Percentiles rank a stretch among this genome's conserved stretches.
These are phyloP conservation scores for Magnaporthiopsis rhizophila DNA, from an alignment of 2,329 filamentous ascomycete species.

Conservation along the genomic window DNA sequence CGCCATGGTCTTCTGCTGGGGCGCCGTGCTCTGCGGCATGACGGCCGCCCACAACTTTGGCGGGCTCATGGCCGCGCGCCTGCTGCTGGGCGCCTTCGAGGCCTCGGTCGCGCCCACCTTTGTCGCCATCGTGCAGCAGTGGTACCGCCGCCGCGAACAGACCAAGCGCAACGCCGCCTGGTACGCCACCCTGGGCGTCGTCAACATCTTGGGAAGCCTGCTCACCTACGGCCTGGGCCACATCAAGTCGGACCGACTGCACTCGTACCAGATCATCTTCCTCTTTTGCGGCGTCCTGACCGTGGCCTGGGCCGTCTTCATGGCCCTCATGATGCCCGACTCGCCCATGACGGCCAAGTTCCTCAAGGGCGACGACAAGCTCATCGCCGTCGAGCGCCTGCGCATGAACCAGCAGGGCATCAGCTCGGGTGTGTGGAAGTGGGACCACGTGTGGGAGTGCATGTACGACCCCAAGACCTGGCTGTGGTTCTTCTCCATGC, in stretches of 20 bases:
- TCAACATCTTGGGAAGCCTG: conserved; percentile 48
- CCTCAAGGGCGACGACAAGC: conserved; percentile 40
- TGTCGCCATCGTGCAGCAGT: conserved; percentile 52
- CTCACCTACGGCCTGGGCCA: conserved; percentile 52
- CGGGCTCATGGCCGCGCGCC: conserved; percentile 26
- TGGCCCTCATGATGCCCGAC: conserved; percentile 41
- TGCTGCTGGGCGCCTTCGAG: conserved; percentile 31
- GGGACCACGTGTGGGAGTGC: conserved; percentile 44
- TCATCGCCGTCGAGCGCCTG: conserved; percentile 45
- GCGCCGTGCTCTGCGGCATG: conserved; percentile 18
- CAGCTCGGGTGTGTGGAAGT: conserved; percentile 42
- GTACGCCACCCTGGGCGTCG: conserved; percentile 55
- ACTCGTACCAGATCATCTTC: conserved; percentile 40
- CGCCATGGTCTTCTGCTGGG: conserved; percentile 18
- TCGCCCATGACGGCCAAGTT: conserved; percentile 42
- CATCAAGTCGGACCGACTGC: conserved; percentile 36
- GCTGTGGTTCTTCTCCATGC: conserved; percentile 47
- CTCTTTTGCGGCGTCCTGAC: conserved; percentile 45
- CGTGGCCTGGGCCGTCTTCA: conserved; percentile 34
- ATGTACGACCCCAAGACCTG: conserved; percentile 51
- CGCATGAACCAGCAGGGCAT: conserved; percentile 48
- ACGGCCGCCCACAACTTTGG: conserved; percentile 23
- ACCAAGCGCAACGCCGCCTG: conserved; percentile 47
- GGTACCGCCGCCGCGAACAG: conserved; percentile 53
- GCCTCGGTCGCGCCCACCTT: conserved; percentile 39